Evolutionary conservation across 768 basidiomycete species (phyloP).

Genomic region (Suillus variegatus): DNA sequence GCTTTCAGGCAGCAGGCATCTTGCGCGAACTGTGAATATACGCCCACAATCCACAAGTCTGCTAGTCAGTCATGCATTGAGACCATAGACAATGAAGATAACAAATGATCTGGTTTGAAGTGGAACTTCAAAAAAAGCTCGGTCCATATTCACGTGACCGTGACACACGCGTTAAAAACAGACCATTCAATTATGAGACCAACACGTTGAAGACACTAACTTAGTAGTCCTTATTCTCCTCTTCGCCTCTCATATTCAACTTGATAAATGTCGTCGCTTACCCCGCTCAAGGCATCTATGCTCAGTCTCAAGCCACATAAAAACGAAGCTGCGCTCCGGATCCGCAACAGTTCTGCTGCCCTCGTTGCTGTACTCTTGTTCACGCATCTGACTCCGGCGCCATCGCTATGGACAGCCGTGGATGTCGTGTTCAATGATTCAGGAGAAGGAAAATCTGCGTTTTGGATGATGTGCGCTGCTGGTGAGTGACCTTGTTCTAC

Average conservation of each 20-base stretch:
- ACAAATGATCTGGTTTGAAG: too few relatives aligned
- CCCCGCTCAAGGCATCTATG: slow-evolving; percentile 2
- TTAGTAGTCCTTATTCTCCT: background rate
- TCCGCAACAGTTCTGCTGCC: slow-evolving; percentile 39
- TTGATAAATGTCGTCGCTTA: slow-evolving; percentile 2
- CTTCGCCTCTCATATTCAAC: background rate
- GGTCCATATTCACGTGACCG: background rate
- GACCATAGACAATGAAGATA: too few relatives aligned
- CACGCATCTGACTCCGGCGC: slow-evolving; percentile 39
- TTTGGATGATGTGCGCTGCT: slow-evolving; percentile 29
- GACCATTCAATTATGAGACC: background rate
- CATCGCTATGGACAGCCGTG: slow-evolving; percentile 38
- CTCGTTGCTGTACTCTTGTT: slow-evolving; percentile 34
- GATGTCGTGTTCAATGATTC: slow-evolving; percentile 27
- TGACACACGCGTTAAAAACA: slow-evolving; percentile 1
- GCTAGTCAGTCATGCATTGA: too few relatives aligned
- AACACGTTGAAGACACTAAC: background rate
- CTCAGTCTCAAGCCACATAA: slow-evolving; percentile 32
- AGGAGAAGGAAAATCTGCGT: slow-evolving; percentile 4
- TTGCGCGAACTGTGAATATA: too few relatives aligned
- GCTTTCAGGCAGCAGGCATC: too few relatives aligned
- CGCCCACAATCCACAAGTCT: too few relatives aligned
- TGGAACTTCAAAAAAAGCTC: too few relatives aligned
- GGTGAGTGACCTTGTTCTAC: slow-evolving; percentile 24
- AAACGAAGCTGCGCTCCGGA: slow-evolving; percentile 38